A percentile compares a stretch with the other conserved stretches of the same genome.
phyloP scores from a whole-genome alignment of 202 grass and related monocot genomes.

The Alloteropsis angusta region DNA sequence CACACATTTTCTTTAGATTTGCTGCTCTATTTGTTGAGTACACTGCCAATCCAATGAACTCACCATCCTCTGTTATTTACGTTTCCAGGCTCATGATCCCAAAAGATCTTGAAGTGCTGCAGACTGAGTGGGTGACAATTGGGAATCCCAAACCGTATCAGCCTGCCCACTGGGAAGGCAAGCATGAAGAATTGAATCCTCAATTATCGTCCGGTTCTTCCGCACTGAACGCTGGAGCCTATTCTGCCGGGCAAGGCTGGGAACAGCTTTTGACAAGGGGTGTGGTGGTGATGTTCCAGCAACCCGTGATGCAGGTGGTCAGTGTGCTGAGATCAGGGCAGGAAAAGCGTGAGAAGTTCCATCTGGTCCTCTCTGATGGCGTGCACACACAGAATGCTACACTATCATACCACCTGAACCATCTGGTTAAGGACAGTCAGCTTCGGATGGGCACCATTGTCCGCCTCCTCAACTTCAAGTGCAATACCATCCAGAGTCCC shows the following conservation, averaged over 20 bases:
- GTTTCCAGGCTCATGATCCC: neutral
- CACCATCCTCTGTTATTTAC: neutral
- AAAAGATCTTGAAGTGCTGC: neutral
- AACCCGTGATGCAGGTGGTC: slow-evolving; percentile 8
- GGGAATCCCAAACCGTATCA: neutral
- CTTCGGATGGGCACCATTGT: slow-evolving; percentile 37
- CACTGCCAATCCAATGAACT: neutral
- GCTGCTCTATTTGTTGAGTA: neutral
- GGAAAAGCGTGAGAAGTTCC: neutral
- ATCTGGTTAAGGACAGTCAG: slow-evolving; percentile 26
- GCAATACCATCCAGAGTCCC: slow-evolving; percentile 22
- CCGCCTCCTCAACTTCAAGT: slow-evolving; percentile 39
- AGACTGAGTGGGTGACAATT: neutral
- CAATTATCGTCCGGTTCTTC: neutral
- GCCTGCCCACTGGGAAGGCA: neutral
- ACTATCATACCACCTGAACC: slow-evolving; percentile 33
- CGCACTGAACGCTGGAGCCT: neutral
- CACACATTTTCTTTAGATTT: neutral
- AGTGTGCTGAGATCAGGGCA: neutral
- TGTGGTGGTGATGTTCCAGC: neutral
- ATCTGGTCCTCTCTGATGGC: neutral
- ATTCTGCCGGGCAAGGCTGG: neutral
- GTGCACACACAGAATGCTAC: slow-evolving; percentile 40
- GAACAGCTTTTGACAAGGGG: neutral
- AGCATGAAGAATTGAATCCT: neutral